phyloP scores from a whole-genome alignment of 345 rosid species.

The Brassica juncea region DNA sequence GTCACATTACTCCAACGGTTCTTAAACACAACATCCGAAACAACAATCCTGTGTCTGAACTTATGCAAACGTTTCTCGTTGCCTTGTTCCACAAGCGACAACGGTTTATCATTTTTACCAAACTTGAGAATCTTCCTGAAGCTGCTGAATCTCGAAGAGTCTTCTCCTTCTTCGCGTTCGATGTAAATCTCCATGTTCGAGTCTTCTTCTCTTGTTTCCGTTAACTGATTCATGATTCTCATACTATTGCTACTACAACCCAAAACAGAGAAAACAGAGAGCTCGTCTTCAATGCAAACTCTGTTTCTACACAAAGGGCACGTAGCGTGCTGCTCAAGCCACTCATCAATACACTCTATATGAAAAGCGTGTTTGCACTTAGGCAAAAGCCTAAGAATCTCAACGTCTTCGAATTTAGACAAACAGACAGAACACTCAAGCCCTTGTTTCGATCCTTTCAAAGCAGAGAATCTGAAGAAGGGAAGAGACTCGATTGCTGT shows the following conservation, averaged over 20 bases:
- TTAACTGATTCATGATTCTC: constrained; percentile 44
- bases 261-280: constrained; percentile 50
- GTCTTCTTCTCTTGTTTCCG: constrained; percentile 48
- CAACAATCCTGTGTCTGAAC: constrained; percentile 65
- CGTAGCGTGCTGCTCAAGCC: constrained; percentile 91
- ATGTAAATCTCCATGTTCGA: constrained; percentile 59
- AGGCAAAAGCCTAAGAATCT: constrained; percentile 77
- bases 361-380: constrained; percentile 92
- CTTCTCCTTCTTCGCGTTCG: constrained; percentile 67
- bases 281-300: constrained; percentile 60
- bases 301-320: constrained; percentile 81
- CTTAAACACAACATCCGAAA: constrained; percentile 64
- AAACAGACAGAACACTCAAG: constrained; percentile 89
- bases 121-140: constrained; percentile 53
- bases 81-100: constrained; percentile 31
- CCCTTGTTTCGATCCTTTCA: constrained; percentile 74
- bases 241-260: constrained; percentile 52
- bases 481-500: constrained; percentile 79
- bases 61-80: constrained; percentile 48
- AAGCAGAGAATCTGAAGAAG: constrained; percentile 82
- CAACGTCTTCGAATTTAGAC: constrained; percentile 79
- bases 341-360: constrained; percentile 73
- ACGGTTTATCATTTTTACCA: constrained; percentile 30
- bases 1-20: constrained; percentile 86
- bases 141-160: constrained; percentile 49